A percentile compares a stretch with the other conserved stretches of the same genome.
These are phyloP conservation scores for Tricholoma furcatifolium DNA, from an alignment of 768 basidiomycete species.

Conservation along the genomic window DNA sequence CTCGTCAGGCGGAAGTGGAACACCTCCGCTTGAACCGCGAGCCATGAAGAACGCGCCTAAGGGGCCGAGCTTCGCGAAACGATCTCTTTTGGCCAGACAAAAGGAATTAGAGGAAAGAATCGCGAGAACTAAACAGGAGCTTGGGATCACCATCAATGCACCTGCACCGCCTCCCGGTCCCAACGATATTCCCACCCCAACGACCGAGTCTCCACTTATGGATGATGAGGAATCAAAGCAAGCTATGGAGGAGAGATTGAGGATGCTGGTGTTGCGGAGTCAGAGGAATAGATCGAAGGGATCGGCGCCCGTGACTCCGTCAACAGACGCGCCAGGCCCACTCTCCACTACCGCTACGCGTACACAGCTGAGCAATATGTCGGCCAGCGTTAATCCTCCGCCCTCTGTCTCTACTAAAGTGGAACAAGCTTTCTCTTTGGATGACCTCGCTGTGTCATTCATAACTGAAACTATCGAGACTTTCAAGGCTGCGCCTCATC, in stretches of 20 bases:
- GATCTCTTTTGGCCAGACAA: slow-evolving; percentile 37
- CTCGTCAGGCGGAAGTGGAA: slow-evolving; percentile 2
- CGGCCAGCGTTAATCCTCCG: neutral
- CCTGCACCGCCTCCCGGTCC: neutral
- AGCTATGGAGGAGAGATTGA: slow-evolving; percentile 41
- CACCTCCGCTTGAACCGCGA: slow-evolving; percentile 34
- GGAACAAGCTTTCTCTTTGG: slow-evolving; percentile 32
- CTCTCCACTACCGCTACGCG: neutral
- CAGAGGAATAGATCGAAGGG: slow-evolving; percentile 26
- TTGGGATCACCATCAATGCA: slow-evolving; percentile 15
- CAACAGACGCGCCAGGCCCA: slow-evolving; percentile 6
- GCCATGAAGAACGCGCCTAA: slow-evolving; percentile 37
- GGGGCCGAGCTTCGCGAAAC: slow-evolving; percentile 36
- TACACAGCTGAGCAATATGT: neutral
- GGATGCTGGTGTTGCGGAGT: slow-evolving; percentile 40
- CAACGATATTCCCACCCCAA: neutral
- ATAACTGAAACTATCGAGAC: slow-evolving; percentile 57
- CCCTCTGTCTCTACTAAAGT: slow-evolving; percentile 12
- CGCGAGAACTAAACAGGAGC: slow-evolving; percentile 34
- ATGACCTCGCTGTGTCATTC: slow-evolving; percentile 56
- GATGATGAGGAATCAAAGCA: slow-evolving; percentile 22
- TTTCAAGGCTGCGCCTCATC: slow-evolving; percentile 27
- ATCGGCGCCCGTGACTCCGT: slow-evolving; percentile 1
- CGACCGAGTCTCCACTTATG: neutral
- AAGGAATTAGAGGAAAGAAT: slow-evolving; percentile 47